Conservation (phyloP, 805 yeast genomes). For the Cyberlindnera meyerae region DNA sequence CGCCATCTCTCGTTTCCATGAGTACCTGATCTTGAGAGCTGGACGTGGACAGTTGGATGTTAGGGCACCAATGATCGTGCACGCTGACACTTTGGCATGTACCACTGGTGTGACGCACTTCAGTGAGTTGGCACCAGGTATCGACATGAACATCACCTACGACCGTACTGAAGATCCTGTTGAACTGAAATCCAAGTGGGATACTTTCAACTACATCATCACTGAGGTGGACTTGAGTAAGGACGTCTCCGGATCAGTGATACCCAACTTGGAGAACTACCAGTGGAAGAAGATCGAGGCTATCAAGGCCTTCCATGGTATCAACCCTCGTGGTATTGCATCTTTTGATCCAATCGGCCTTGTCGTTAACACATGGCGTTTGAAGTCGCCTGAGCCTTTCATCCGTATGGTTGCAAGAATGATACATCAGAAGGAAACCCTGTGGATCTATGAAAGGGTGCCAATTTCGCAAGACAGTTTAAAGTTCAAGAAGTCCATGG, state of each 20-base stretch:
- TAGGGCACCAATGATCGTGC: constrained; percentile 39
- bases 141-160: constrained; percentile 37
- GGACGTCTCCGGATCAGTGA: constrained; percentile 1
- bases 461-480: too few relatives aligned
- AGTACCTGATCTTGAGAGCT: constrained; percentile 27
- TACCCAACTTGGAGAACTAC: constrained; percentile 26
- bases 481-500: not conserved
- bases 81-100: constrained; percentile 74
- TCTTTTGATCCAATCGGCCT: constrained; percentile 10
- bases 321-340: constrained; percentile 26
- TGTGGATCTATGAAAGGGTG: constrained; percentile 18
- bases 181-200: constrained; percentile 39
- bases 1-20: constrained; percentile 56
- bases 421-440: constrained; percentile 6
- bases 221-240: constrained; percentile 28
- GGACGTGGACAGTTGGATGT: constrained; percentile 8
- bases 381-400: constrained; percentile 16
- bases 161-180: constrained; percentile 67
- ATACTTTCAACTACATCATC: constrained; percentile 46
- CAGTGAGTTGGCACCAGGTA: constrained; percentile 45
- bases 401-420: constrained; percentile 11
- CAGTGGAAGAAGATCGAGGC: constrained; percentile 42
- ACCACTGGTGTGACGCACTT: constrained; percentile 85
- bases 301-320: constrained; percentile 36
- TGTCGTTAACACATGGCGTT: constrained; percentile 1